phyloP scores from a whole-genome alignment of 2,329 filamentous ascomycete genomes.

The Penicillium nordicum region DNA sequence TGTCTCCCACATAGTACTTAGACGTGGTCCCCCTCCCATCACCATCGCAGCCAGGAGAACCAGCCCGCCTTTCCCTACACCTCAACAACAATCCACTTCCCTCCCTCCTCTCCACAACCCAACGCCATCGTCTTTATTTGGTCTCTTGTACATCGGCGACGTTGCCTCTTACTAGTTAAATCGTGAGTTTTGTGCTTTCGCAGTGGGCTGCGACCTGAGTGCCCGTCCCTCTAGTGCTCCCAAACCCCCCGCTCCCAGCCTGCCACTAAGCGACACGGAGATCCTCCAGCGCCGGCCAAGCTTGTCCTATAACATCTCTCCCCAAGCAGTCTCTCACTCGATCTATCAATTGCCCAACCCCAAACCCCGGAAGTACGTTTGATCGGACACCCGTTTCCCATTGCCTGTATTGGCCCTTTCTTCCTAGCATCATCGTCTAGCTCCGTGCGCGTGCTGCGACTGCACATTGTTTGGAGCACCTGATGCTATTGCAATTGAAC shows the following conservation, averaged over 20 bases:
- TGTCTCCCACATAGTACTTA: neutral
- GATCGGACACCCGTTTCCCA: neutral
- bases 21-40: constrained; percentile 17
- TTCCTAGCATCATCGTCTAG: constrained; percentile 11
- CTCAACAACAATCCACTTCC: constrained; percentile 21
- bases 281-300: constrained; percentile 29
- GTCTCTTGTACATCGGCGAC: neutral
- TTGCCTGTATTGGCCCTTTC: constrained; percentile 7
- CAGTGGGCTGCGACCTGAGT: constrained; percentile 11
- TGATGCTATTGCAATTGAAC: constrained; percentile 15
- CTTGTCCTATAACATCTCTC: constrained; percentile 16
- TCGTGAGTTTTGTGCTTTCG: constrained; percentile 2
- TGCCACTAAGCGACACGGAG: constrained; percentile 43
- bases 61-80: constrained; percentile 24
- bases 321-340: constrained; percentile 2
- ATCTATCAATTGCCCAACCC: constrained; percentile 19
- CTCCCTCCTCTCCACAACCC: constrained; percentile 10
- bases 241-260: constrained; percentile 35
- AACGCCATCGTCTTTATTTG: constrained; percentile 9
- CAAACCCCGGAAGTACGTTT: constrained; percentile 17
- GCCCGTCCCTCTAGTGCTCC: constrained; percentile 21
- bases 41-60: constrained; percentile 28
- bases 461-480: constrained; percentile 12
- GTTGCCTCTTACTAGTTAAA: neutral
- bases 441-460: constrained; percentile 26